Base-by-base conservation (phyloP, 108 stramenopile species). In the Cyclostephanos invisitatus region DNA sequence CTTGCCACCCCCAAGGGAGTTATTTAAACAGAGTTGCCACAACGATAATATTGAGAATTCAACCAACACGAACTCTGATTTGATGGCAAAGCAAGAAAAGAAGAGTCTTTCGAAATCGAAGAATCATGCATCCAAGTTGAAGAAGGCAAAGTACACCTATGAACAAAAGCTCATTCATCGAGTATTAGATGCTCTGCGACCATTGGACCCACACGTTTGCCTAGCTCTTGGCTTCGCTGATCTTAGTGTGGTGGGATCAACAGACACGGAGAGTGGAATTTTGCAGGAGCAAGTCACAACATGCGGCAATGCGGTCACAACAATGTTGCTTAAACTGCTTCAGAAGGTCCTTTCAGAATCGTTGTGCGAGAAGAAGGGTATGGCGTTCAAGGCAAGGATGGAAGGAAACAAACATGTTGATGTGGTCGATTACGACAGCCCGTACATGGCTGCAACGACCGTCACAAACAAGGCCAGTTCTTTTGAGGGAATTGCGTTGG, bases 181-280 rank as follows among this genome's bases (percentile, higher is more conserved):
- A 28, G 59, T 81, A 24, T 48, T 82, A 36, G 55, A 20, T 21
- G 64, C 72, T 24, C 70, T 84, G 1, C 62, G 81, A 51, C 77
- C 64, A 10, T 58, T 84, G 49, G 68, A 73, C 46, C 71, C 77
- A 17, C 63, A 68, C 1, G 76, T 81, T 15, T 81, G 80, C 38
- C 47, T 82, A 10, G 84, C 84, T 3, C 66, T 84, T 0, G 84
- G 84, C 2, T 84, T 82, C 58, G 73, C 49, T 18, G 67, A 65
- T 10, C 42, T 81, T 15, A 73, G 68, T 50, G 67, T 77, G 0
- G 54, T 75, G 51, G 54, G 29, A 44, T 40, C 46, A 14, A 48
- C 67, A 12, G 38, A 55, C 35, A 40, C 18, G 2, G 48, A 48
- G 32, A 65, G 75, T 38, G 54, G 38, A 20, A 64, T 74, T 0